Percentiles rank a stretch among this genome's conserved stretches.
These are phyloP conservation scores for Mycena chlorophos DNA, from an alignment of 768 basidiomycete species.

Conservation along the genomic window DNA sequence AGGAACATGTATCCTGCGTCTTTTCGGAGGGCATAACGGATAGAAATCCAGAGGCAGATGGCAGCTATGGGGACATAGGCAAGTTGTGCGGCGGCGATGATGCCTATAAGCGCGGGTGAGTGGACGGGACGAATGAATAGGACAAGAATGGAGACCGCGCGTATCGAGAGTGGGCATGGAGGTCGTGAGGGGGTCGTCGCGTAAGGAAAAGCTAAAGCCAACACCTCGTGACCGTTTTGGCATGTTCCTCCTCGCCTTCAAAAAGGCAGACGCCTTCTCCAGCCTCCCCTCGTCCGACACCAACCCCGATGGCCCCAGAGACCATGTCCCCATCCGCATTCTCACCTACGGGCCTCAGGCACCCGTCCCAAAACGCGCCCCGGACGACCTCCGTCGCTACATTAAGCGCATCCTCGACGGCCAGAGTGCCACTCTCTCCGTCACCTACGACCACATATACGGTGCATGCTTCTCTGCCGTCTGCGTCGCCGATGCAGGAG, in stretches of 20 bases:
- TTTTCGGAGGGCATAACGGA: conserved; percentile 56
- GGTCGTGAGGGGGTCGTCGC: conserved; percentile 22
- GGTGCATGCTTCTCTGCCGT: conserved; percentile 58
- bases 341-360: background rate
- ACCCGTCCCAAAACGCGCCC: background rate
- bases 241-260: background rate
- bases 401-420: background rate
- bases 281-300: background rate
- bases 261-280: too few species aligned
- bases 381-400: background rate
- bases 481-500: conserved; percentile 51
- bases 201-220: conserved; percentile 11
- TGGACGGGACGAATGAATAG: background rate
- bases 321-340: background rate
- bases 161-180: conserved; percentile 46
- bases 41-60: conserved; percentile 44
- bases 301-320: background rate
- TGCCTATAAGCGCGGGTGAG: background rate
- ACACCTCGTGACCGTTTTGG: background rate
- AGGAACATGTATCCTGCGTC: conserved; percentile 71
- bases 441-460: conserved; percentile 60
- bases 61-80: conserved; percentile 59
- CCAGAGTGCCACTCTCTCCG: conserved; percentile 29
- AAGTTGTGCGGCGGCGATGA: conserved; percentile 60
- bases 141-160: conserved; percentile 28